A percentile compares a stretch with the other conserved stretches of the same genome.
These are phyloP conservation scores for Geranomyces variabilis DNA, from an alignment of 192 early-diverging fungal species.

Conservation along the genomic window DNA sequence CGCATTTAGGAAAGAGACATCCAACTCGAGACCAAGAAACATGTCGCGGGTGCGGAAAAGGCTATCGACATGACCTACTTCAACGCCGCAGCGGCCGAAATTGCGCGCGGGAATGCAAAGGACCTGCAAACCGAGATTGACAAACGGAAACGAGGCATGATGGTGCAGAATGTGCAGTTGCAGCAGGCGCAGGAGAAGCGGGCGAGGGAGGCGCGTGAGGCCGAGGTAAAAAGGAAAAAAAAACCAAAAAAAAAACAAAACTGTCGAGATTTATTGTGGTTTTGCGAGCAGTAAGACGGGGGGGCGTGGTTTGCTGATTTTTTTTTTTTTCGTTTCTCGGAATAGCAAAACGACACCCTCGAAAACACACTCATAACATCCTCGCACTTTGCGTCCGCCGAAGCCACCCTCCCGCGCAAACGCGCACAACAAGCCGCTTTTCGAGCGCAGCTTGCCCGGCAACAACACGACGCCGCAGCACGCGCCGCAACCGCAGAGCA, in stretches of 20 bases:
- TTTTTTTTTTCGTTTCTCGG: not conserved
- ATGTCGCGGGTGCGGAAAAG: not conserved
- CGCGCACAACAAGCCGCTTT: not conserved
- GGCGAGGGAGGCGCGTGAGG: conserved; percentile 10
- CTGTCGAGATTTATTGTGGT: too few species aligned
- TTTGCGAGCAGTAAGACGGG: too few species aligned
- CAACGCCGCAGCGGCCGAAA: not conserved
- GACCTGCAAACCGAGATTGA: not conserved
- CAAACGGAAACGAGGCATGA: not conserved
- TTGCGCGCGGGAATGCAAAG: conserved; percentile 2
- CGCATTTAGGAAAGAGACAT: conserved; percentile 43
- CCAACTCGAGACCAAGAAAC: conserved; percentile 41
- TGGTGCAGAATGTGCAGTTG: not conserved
- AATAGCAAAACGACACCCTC: not conserved
- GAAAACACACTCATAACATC: not conserved
- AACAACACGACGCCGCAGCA: not conserved
- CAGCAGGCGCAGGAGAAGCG: conserved; percentile 17
- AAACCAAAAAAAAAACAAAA: not conserved
- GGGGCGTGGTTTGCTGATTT: too few species aligned
- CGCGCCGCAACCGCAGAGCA: not conserved
- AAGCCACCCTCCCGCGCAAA: conserved; percentile 8
- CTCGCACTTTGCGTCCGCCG: conserved; percentile 3
- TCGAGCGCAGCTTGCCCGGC: not conserved
- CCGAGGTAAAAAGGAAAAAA: conserved; percentile 12
- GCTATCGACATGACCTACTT: conserved; percentile 19